phyloP scores from a whole-genome alignment of 148 eudicot genomes.

The Diospyros lotus region DNA sequence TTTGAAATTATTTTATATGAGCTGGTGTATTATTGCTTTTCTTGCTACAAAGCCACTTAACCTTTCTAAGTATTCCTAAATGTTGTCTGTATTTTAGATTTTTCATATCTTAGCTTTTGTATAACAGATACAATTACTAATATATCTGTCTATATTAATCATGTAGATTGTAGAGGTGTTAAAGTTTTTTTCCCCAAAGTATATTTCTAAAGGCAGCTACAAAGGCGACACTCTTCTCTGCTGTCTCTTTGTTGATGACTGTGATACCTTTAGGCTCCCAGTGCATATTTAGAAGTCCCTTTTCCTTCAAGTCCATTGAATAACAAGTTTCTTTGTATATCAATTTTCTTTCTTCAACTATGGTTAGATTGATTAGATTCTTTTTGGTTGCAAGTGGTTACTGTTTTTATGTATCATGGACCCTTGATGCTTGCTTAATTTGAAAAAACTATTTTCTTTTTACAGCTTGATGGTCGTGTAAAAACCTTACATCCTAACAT shows the following conservation, averaged over 20 bases:
- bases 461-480: constrained; percentile 99
- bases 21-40: too few relatives aligned
- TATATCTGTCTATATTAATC: too few relatives aligned
- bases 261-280: not conserved
- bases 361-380: not conserved
- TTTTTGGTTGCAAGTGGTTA: not conserved
- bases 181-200: too few relatives aligned
- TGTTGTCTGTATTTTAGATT: too few relatives aligned
- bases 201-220: not conserved
- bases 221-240: not conserved
- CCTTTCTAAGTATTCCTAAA: too few relatives aligned
- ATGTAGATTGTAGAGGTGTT: too few relatives aligned
- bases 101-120: too few relatives aligned
- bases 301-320: not conserved
- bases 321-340: not conserved
- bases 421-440: not conserved
- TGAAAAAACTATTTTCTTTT: not conserved
- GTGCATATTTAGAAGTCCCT: not conserved
- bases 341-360: not conserved
- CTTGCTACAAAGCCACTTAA: too few relatives aligned
- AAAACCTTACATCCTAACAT: constrained; percentile 90
- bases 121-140: too few relatives aligned
- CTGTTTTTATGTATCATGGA: not conserved
- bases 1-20: too few relatives aligned
- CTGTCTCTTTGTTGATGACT: not conserved